Percentiles rank a stretch among this genome's conserved stretches.
Conservation (phyloP, 352 stramenopile genomes). For the Phytophthora uliginosa region DNA sequence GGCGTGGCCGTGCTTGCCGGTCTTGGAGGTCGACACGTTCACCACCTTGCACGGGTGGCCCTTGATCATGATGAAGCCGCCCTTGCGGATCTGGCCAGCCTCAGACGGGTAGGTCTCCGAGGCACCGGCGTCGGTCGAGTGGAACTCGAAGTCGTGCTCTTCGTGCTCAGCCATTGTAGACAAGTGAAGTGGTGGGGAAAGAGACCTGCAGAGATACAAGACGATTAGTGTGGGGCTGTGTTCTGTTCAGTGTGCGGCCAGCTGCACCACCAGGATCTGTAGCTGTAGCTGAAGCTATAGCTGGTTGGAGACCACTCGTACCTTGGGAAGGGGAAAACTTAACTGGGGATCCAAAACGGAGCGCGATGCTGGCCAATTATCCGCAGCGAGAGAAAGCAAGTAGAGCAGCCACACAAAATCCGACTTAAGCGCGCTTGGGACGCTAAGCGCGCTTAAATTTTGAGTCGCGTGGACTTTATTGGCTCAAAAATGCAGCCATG, state of each 20-base stretch:
- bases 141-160: slow-evolving; percentile 90
- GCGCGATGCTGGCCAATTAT: slow-evolving; percentile 37
- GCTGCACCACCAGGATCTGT: slow-evolving; percentile 23
- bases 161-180: slow-evolving; percentile 63
- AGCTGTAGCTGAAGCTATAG: not conserved
- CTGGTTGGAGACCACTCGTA: slow-evolving; percentile 31
- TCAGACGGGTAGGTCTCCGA: slow-evolving; percentile 98
- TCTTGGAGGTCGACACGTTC: slow-evolving; percentile 99
- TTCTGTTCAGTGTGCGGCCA: not conserved
- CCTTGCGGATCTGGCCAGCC: slow-evolving; percentile 99
- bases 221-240: not conserved
- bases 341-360: slow-evolving; percentile 46
- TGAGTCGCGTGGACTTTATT: slow-evolving; percentile 2
- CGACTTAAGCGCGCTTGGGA: slow-evolving; percentile 14
- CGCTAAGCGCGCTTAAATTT: slow-evolving; percentile 28
- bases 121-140: slow-evolving; percentile 97
- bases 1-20: slow-evolving; percentile 99
- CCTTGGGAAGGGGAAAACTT: slow-evolving; percentile 54
- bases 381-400: slow-evolving; percentile 2
- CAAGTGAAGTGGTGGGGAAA: slow-evolving; percentile 22
- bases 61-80: slow-evolving; percentile 99
- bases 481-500: slow-evolving; percentile 18
- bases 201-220: slow-evolving; percentile 9
- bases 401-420: slow-evolving; percentile 27
- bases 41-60: slow-evolving; percentile 99